phyloP scores from a whole-genome alignment of 768 basidiomycete species.

The Neoboletus brunneissimus region DNA sequence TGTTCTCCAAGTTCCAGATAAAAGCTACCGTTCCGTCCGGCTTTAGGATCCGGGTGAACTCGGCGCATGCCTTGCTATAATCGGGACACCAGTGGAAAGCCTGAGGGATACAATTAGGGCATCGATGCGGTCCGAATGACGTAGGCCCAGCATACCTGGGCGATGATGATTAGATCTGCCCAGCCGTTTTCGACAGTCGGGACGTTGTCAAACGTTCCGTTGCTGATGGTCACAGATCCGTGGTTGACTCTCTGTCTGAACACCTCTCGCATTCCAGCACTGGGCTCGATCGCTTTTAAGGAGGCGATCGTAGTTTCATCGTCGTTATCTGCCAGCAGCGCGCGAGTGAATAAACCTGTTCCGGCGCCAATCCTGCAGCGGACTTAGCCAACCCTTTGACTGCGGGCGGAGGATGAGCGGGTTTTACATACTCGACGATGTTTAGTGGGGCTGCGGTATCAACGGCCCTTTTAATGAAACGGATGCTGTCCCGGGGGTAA shows the following conservation, averaged over 20 bases:
- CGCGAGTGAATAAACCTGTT: constrained; percentile 87
- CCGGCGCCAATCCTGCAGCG: constrained; percentile 70
- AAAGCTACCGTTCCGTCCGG: constrained; percentile 67
- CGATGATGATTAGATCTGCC: constrained; percentile 78
- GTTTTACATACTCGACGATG: constrained; percentile 60
- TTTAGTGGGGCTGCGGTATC: constrained; percentile 44
- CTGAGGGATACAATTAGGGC: constrained; percentile 36
- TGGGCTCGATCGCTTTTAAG: constrained; percentile 78
- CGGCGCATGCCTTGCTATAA: constrained; percentile 63
- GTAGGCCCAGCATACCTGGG: constrained; percentile 49
- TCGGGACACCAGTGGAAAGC: constrained; percentile 95
- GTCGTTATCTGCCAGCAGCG: constrained; percentile 62
- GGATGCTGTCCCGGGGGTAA: constrained; percentile 65
- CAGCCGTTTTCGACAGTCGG: constrained; percentile 60
- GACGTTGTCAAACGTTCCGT: constrained; percentile 65
- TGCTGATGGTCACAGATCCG: constrained; percentile 46
- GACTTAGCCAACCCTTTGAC: not conserved
- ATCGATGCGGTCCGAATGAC: constrained; percentile 1
- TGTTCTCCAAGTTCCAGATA: constrained; percentile 92
- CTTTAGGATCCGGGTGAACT: constrained; percentile 80
- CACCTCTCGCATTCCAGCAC: constrained; percentile 76
- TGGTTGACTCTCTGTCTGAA: constrained; percentile 60
- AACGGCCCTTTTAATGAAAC: constrained; percentile 54
- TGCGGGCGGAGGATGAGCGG: not conserved
- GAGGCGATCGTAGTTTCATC: constrained; percentile 50